Evolutionary conservation across 1,139 yeast genomes (phyloP), one percentile per base, ranked within the genome.

Genomic region (Sugiyamaella castrensis): DNA sequence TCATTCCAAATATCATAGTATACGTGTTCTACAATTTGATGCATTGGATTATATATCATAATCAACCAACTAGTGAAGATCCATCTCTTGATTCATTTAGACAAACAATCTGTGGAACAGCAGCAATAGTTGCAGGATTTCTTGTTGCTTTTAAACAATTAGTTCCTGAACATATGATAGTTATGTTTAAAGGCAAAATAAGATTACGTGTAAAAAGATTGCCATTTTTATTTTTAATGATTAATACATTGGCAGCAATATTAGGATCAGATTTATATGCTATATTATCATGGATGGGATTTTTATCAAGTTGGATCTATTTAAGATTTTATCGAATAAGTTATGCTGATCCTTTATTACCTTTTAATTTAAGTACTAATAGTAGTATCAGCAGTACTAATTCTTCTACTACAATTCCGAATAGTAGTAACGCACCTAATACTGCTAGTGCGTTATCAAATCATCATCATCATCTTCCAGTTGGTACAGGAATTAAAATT

Each of bases 101-200:
- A 8, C 42, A 47, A 24, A 50, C 57, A 4, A 69, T 84, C 43
- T 87, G 88, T 50, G 97, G 96, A 0, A 82, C 88, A 19, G 77
- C 82, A 36, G 81, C 89, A 1, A 71, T 87, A 52, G 73, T 85
- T 51, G 73, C 87, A 61, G 92, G 88, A 2, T 84, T 87, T 57
- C 70, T 89, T 51, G 95, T 91, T 34, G 94, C 89, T 10, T 80
- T 87, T 65, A 89, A 87, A 66, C 97, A 91, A 66, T 71, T 87
- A 58, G 81, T 87, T 34, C 97, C 97, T 7, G 96, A 91, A 63
- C 95, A 88, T 62, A 83, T 87, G 50, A 76, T 88, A 46, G 79
- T 80, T 28, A 69, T 89, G 37, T 81, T 85, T 62, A 75, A 79
- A 51, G 83, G 88, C 0, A 62, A 75, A 19, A 67, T 86, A 48